These are phyloP conservation scores for Hypoxylon fuscum DNA, from an alignment of 495 filamentous ascomycete species.

Conservation along the genomic window DNA sequence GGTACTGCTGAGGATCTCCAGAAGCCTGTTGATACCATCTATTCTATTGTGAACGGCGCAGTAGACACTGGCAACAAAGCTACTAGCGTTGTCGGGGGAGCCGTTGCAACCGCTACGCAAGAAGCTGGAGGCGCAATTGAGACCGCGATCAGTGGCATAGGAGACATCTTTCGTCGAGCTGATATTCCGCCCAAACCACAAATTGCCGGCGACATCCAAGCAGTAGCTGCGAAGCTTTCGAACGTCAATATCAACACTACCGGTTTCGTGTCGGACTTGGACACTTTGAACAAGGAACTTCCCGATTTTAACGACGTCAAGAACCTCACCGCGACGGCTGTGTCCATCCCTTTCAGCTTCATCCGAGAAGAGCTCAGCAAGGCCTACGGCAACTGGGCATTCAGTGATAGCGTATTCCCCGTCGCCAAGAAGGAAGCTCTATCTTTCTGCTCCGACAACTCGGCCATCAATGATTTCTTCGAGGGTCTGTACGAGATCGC, in stretches of 20 bases:
- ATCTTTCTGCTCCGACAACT: slow-evolving; percentile 87
- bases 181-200: slow-evolving; percentile 59
- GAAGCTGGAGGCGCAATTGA: slow-evolving; percentile 61
- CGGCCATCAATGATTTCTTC: slow-evolving; percentile 89
- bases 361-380: slow-evolving; percentile 75
- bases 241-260: slow-evolving; percentile 71
- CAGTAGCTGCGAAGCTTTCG: slow-evolving; percentile 60
- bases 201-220: slow-evolving; percentile 64
- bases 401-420: slow-evolving; percentile 80
- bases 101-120: slow-evolving; percentile 57
- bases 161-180: slow-evolving; percentile 47
- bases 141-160: slow-evolving; percentile 46
- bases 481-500: slow-evolving; percentile 68
- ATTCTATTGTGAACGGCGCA: slow-evolving; percentile 67
- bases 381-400: slow-evolving; percentile 72
- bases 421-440: slow-evolving; percentile 82
- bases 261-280: slow-evolving; percentile 68
- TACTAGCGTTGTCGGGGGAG: slow-evolving; percentile 63
- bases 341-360: slow-evolving; percentile 79
- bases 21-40: slow-evolving; percentile 67
- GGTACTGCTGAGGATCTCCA: slow-evolving; percentile 65
- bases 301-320: slow-evolving; percentile 85
- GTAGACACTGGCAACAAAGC: slow-evolving; percentile 36
- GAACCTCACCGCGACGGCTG: slow-evolving; percentile 74
- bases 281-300: slow-evolving; percentile 75